Evolutionary conservation across 169 alveolate genomes (phyloP).

Genomic region (Plasmodium adleri): DNA sequence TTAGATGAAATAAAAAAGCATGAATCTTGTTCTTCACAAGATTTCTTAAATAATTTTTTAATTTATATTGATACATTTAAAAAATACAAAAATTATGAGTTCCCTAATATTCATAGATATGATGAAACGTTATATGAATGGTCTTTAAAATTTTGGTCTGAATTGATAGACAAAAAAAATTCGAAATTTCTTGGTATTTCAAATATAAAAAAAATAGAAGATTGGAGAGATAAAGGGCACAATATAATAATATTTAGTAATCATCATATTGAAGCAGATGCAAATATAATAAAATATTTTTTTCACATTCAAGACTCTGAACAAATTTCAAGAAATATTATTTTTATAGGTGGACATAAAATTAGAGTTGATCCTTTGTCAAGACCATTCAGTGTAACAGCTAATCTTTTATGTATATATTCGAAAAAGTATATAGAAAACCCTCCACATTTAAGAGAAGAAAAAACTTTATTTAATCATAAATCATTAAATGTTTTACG

Average conservation of each 20-base stretch:
- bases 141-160: conserved; percentile 75
- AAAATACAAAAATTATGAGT: conserved; percentile 60
- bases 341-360: conserved; percentile 77
- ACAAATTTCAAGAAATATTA: conserved; percentile 63
- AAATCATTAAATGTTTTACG: conserved; percentile 64
- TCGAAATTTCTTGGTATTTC: conserved; percentile 58
- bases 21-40: conserved; percentile 70
- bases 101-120: conserved; percentile 68
- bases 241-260: conserved; percentile 64
- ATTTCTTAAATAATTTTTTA: conserved; percentile 25
- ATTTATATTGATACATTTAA: conserved; percentile 45
- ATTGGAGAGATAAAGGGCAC: conserved; percentile 69
- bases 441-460: conserved; percentile 74
- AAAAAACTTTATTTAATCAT: conserved; percentile 60
- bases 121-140: conserved; percentile 66
- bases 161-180: conserved; percentile 52
- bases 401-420: conserved; percentile 64
- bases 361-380: conserved; percentile 75
- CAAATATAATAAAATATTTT: conserved; percentile 67
- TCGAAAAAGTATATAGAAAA: conserved; percentile 75
- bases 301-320: conserved; percentile 40
- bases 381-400: conserved; percentile 68
- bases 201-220: conserved; percentile 41
- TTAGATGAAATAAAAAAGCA: conserved; percentile 42
- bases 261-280: conserved; percentile 79